phyloP scores from a whole-genome alignment of 768 basidiomycete species.

The Collybia sp. region DNA sequence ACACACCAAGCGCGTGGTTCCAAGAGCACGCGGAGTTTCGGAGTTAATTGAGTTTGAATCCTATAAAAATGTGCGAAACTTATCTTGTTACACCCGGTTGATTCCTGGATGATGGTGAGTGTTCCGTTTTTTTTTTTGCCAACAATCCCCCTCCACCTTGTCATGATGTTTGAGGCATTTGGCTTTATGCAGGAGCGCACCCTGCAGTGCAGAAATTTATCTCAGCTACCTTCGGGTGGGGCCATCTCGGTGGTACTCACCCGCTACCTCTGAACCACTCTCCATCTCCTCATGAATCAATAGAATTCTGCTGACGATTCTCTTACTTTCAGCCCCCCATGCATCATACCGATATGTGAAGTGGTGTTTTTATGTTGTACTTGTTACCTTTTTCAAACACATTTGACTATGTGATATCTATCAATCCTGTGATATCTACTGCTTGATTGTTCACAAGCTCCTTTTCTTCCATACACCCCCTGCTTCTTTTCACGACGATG shows the following conservation, averaged over 20 bases:
- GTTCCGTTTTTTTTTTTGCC: slow-evolving; percentile 1
- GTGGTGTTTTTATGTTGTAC: too few relatives aligned
- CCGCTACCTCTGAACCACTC: slow-evolving; percentile 35
- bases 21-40: slow-evolving; percentile 15
- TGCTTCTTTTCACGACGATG: too few relatives aligned
- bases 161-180: slow-evolving; percentile 92
- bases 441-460: too few relatives aligned
- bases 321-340: too few relatives aligned
- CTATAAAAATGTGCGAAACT: slow-evolving; percentile 11
- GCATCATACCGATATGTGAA: too few relatives aligned
- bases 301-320: too few relatives aligned
- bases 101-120: background rate
- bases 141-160: slow-evolving; percentile 4
- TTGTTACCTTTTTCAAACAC: too few relatives aligned
- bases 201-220: slow-evolving; percentile 80
- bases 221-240: slow-evolving; percentile 88
- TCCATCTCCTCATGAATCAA: too few relatives aligned
- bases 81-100: slow-evolving; percentile 1
- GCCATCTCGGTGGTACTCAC: slow-evolving; percentile 37
- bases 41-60: slow-evolving; percentile 28
- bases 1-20: slow-evolving; percentile 2
- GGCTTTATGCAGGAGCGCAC: slow-evolving; percentile 71
- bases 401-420: too few relatives aligned
- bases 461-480: too few relatives aligned
- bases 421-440: too few relatives aligned